Base-by-base conservation (phyloP, 768 basidiomycete species). In the Rubroboletus satanas region DNA sequence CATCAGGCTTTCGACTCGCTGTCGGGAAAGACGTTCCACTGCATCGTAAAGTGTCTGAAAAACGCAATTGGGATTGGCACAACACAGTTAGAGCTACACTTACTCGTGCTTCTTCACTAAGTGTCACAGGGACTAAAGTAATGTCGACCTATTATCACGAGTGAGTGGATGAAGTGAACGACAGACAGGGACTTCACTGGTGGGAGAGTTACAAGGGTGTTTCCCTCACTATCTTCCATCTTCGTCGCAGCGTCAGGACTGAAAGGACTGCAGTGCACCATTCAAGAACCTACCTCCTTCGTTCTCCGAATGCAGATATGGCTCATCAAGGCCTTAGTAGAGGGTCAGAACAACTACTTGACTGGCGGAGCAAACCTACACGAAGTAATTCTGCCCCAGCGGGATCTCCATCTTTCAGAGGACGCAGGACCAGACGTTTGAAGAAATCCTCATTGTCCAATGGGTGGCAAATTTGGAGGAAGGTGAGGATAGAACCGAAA, bases 191-290 rank as follows among this genome's bases (percentile, higher is more conserved):
- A 45, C 58, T 71, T 65, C 64, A 83, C 84, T 6, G 87, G 82
- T 36, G 94, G 93, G 12, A 97, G 77, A 14, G 84, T 77, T 3
- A 97, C 80, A 8, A 97, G 75, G 15, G 78, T 72, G 17, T 85
- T 84, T 18, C 94, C 94, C 17, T 82, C 69, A 7, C 74, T 77
- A 65, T 95, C 90, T 78, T 90, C 87, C 88, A 96, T 94, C 84
- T 93, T 61, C 1, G 17, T 37, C 36, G 29, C 28, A 42, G 61
- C 0, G 61, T 75, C 7, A 75, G 54, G 21, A 26, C 29, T 32
- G 12, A 49, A 32, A 29, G 42, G 29, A 7, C 2, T 12, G 14
- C n/a, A 43, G 46, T 5, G 7, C n/a, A 1, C 44, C 7, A 5
- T 46, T n/a, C 18, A 38, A 62, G 39, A 41, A 43, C 62, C 42